Base-by-base conservation (phyloP, 495 filamentous ascomycete species). In the Lentithecium fluviatile region DNA sequence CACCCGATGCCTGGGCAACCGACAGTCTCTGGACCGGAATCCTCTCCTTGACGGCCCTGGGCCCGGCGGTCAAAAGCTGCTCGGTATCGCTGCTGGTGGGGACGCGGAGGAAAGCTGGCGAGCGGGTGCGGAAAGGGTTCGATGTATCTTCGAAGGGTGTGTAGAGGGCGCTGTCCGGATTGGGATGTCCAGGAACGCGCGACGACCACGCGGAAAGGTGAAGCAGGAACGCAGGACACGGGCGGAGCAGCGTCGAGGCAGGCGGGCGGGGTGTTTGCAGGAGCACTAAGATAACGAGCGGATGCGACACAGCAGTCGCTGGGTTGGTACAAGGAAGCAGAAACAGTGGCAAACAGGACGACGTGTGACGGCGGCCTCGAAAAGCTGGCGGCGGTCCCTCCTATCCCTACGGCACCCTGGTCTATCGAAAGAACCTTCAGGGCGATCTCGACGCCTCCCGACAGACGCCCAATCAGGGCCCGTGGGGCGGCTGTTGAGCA, bases 1-100 rank as follows among this genome's bases (percentile, higher is more conserved):
- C 37, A 38, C 43, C 50, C 29, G 55, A 36, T 60, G 54, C 47
- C 64, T 37, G 59, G 64, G 64, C 55, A 63, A 67, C 64, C 43
- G 26, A 36, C 36, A 13, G 54, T 19, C 46, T 42, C 42, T 17
- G 50, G 20, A 48, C 38, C 48, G 24, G 43, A 51, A 62, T 62
- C 55, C 52, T 58, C 60, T 48, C 54, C 47, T 46, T 1, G 38
- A 17, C 46, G 37, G 29, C 53, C 47, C 8, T 26, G 50, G 21
- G 29, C 47, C 50, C 36, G 46, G 34, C 21, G 29, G 45, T 10
- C 32, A 52, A 52, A 61, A 26, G 51, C 63, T 66, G 52, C 58
- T 62, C 40, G 36, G 50, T 58, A 62, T 62, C 25, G 57, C 64
- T 61, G 58, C 58, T 62, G 53, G 58, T 54, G 43, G 17, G 23